A percentile compares a stretch with the other conserved stretches of the same genome.
These are phyloP conservation scores for Cicer chorassanicum DNA, from an alignment of 306 rosid genomes.

Conservation along the genomic window DNA sequence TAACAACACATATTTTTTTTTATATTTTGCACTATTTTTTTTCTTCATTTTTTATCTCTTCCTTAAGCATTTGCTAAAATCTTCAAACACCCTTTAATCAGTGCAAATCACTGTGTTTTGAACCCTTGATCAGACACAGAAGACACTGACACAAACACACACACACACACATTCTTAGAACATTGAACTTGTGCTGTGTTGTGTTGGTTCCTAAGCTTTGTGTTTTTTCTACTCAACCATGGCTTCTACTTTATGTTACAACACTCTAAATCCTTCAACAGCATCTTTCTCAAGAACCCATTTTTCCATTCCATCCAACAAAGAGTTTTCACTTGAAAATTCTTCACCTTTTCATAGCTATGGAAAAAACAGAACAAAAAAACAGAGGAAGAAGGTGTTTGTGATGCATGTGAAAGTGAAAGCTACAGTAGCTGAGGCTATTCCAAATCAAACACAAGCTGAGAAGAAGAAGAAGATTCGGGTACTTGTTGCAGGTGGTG, in stretches of 20 bases:
- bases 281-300: constrained; percentile 58
- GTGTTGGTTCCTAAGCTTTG: not conserved
- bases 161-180: constrained; percentile 19
- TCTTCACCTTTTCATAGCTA: constrained; percentile 44
- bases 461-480: constrained; percentile 62
- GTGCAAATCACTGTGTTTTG: constrained; percentile 29
- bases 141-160: not conserved
- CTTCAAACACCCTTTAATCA: not conserved
- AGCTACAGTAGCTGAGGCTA: constrained; percentile 59
- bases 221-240: constrained; percentile 44
- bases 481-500: constrained; percentile 90
- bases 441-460: constrained; percentile 5
- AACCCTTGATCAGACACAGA: constrained; percentile 25
- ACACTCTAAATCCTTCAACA: constrained; percentile 63
- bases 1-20: not conserved
- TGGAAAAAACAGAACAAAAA: constrained; percentile 46
- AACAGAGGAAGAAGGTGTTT: constrained; percentile 46
- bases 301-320: constrained; percentile 52
- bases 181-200: not conserved
- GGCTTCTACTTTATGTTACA: constrained; percentile 65
- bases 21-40: not conserved
- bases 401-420: constrained; percentile 50
- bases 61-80: not conserved
- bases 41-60: not conserved
- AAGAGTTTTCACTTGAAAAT: constrained; percentile 50